These are phyloP conservation scores for Aspergillus sp. DNA, from an alignment of 2,329 filamentous ascomycete genomes.

Conservation along the genomic window DNA sequence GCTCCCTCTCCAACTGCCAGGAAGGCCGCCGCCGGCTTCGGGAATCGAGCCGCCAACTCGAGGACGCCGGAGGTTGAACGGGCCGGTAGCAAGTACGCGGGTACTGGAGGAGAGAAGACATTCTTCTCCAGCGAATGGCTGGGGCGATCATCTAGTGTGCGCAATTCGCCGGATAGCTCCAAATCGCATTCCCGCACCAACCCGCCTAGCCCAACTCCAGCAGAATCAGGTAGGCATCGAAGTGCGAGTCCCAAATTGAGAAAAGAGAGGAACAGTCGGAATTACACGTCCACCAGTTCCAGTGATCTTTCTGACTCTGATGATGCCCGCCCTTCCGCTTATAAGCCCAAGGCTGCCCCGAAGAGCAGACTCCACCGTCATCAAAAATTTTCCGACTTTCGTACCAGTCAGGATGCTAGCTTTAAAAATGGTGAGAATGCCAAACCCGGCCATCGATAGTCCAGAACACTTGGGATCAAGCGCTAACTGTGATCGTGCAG, in stretches of 20 bases:
- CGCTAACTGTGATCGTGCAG: slow-evolving; percentile 7
- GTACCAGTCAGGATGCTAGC: slow-evolving; percentile 19
- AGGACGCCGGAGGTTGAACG: slow-evolving; percentile 46
- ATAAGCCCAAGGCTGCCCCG: slow-evolving; percentile 42
- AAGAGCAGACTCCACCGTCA: slow-evolving; percentile 35
- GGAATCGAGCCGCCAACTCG: slow-evolving; percentile 25
- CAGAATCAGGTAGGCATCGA: slow-evolving; percentile 34
- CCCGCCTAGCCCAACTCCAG: slow-evolving; percentile 32
- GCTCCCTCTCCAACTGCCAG: slow-evolving; percentile 41
- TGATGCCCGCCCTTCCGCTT: slow-evolving; percentile 12
- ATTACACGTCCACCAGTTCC: slow-evolving; percentile 37
- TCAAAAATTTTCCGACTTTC: slow-evolving; percentile 28
- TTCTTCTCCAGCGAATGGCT: slow-evolving; percentile 53
- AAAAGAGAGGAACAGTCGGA: slow-evolving; percentile 25
- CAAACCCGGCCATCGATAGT: slow-evolving; percentile 4
- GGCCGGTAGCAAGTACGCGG: slow-evolving; percentile 54
- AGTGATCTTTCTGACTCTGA: slow-evolving; percentile 35
- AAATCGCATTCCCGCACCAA: slow-evolving; percentile 33
- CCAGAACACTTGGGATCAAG: neutral
- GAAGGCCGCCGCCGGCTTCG: slow-evolving; percentile 37
- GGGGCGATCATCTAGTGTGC: slow-evolving; percentile 53
- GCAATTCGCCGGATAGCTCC: slow-evolving; percentile 45
- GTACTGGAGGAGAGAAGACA: slow-evolving; percentile 55
- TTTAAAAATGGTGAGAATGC: slow-evolving; percentile 30
- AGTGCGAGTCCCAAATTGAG: slow-evolving; percentile 44